phyloP scores from a whole-genome alignment of 805 yeast genomes.

The Sugiyamaella lignohabitans region DNA sequence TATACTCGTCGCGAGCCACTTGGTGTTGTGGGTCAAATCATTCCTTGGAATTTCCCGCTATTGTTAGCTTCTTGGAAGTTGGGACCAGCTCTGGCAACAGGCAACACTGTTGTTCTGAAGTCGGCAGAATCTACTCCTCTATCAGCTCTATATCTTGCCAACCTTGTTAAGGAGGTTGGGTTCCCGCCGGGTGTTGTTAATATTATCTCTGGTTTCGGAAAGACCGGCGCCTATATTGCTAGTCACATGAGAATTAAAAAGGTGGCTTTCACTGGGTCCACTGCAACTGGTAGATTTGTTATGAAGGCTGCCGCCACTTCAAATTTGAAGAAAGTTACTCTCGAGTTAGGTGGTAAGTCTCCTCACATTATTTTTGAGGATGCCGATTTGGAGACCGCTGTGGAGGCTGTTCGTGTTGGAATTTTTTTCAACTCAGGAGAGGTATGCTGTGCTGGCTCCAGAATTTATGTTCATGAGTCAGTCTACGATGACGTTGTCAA shows the following conservation, averaged over 20 bases:
- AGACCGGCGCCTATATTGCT: conserved; percentile 61
- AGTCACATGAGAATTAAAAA: conserved; percentile 64
- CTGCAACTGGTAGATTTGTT: conserved; percentile 78
- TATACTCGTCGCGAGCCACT: conserved; percentile 64
- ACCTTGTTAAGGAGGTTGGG: conserved; percentile 57
- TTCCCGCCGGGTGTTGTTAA: conserved; percentile 73
- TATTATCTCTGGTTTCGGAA: conserved; percentile 65
- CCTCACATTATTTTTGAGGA: conserved; percentile 86
- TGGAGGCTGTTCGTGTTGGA: conserved; percentile 67
- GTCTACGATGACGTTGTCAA: conserved; percentile 68
- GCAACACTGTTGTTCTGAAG: conserved; percentile 66
- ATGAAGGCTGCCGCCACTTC: conserved; percentile 67
- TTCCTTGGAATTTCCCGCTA: conserved; percentile 71
- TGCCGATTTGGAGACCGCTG: conserved; percentile 72
- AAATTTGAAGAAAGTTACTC: conserved; percentile 79
- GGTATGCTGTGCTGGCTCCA: conserved; percentile 92
- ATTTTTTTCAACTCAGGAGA: conserved; percentile 93
- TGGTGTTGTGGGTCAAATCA: conserved; percentile 62
- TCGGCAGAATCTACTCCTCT: conserved; percentile 75
- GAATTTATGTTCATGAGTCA: conserved; percentile 80
- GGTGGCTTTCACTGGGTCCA: conserved; percentile 93
- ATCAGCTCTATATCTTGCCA: conserved; percentile 56
- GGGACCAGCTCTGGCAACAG: conserved; percentile 79
- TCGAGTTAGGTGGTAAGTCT: conserved; percentile 95
- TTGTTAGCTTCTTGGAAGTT: conserved; percentile 75